Evolutionary conservation across 768 basidiomycete genomes (phyloP).

Genomic region (Gyrodon lividus): DNA sequence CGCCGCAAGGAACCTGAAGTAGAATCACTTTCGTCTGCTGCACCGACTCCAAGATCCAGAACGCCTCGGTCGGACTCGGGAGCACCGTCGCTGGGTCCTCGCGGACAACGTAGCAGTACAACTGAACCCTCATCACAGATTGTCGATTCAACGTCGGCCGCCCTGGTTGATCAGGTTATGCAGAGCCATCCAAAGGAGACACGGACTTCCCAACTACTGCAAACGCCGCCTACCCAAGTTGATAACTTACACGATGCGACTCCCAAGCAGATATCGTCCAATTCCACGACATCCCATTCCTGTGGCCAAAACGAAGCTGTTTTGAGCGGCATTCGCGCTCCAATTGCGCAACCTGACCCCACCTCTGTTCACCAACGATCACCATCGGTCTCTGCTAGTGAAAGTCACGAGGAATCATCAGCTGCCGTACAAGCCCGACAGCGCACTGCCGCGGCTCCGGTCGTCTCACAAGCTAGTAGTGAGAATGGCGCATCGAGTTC

Average conservation of each 20-base stretch:
- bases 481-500: conserved; percentile 3
- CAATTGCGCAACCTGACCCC: neutral
- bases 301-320: conserved; percentile 4
- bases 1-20: conserved; percentile 5
- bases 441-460: conserved; percentile 9
- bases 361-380: neutral
- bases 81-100: conserved; percentile 10
- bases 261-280: conserved; percentile 15
- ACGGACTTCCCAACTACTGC: neutral
- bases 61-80: conserved; percentile 18
- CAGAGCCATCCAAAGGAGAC: neutral
- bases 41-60: conserved; percentile 9
- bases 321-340: neutral
- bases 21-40: conserved; percentile 3
- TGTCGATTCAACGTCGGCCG: conserved; percentile 4
- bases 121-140: conserved; percentile 1
- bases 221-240: neutral
- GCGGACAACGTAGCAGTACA: conserved; percentile 11
- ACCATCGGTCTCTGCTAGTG: conserved; percentile 1
- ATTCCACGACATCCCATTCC: neutral
- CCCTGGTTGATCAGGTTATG: neutral
- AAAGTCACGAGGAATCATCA: conserved; percentile 8
- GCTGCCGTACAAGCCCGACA: neutral
- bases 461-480: neutral
- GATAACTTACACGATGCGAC: conserved; percentile 13